phyloP scores from a whole-genome alignment of 2,329 filamentous ascomycete species.

The Colletotrichum sublineola region DNA sequence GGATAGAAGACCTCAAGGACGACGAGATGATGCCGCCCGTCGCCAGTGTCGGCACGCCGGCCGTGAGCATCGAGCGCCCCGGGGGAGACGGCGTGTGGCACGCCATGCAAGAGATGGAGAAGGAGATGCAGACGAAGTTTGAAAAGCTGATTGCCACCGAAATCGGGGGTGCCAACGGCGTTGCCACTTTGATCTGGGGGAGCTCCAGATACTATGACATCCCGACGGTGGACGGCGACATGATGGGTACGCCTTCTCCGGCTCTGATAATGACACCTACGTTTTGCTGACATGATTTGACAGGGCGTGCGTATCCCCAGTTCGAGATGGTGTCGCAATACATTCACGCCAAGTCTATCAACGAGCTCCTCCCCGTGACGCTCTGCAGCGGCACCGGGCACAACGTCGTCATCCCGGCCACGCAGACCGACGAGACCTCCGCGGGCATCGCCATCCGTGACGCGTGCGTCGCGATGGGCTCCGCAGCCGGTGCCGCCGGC shows the following conservation, averaged over 20 bases:
- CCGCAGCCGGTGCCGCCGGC: conserved; percentile 52
- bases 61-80: conserved; percentile 44
- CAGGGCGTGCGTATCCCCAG: conserved; percentile 47
- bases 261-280: conserved; percentile 44
- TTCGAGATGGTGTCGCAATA: conserved; percentile 49
- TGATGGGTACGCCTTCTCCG: conserved; percentile 50
- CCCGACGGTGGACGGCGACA: conserved; percentile 54
- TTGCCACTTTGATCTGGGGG: conserved; percentile 56
- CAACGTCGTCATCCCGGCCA: conserved; percentile 44
- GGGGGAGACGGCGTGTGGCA: conserved; percentile 43
- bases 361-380: conserved; percentile 46
- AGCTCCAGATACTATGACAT: conserved; percentile 53
- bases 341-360: conserved; percentile 49
- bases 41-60: conserved; percentile 44
- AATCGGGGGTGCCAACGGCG: conserved; percentile 68
- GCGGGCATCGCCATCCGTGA: conserved; percentile 46
- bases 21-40: conserved; percentile 44
- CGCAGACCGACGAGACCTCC: conserved; percentile 42
- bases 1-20: conserved; percentile 43
- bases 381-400: conserved; percentile 46
- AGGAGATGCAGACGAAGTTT: conserved; percentile 24
- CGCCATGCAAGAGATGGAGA: conserved; percentile 39
- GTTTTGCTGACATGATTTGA: conserved; percentile 23
- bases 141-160: conserved; percentile 45
- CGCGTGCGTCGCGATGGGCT: conserved; percentile 49